Conservation (phyloP, 306 rosid species). For the peach (Prunus persica) region Prunus_persica_NCBIv2 NC_034010.1:26147001-26147500, state of each 20-base stretch:
- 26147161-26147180: neutral
- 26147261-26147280: too few species aligned
- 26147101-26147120: neutral
- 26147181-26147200: neutral
- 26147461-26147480: neutral
- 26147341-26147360: neutral
- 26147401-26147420: neutral
- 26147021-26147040: too few species aligned
- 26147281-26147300: neutral
- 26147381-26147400: neutral
- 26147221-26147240: too few species aligned
- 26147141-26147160: neutral
- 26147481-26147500: neutral
- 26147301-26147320: neutral
- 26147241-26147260: too few species aligned
- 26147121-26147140: neutral
- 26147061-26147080: neutral
- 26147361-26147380: neutral
- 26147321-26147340: neutral
- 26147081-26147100: neutral
- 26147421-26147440: neutral
- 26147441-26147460: too few species aligned
- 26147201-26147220: neutral
- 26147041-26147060: neutral
- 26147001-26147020: too few species aligned